A percentile compares a stretch with the other conserved stretches of the same genome.
These are phyloP conservation scores for Plenodomus biglobosus DNA, from an alignment of 2,329 filamentous ascomycete species.

Conservation along the genomic window DNA sequence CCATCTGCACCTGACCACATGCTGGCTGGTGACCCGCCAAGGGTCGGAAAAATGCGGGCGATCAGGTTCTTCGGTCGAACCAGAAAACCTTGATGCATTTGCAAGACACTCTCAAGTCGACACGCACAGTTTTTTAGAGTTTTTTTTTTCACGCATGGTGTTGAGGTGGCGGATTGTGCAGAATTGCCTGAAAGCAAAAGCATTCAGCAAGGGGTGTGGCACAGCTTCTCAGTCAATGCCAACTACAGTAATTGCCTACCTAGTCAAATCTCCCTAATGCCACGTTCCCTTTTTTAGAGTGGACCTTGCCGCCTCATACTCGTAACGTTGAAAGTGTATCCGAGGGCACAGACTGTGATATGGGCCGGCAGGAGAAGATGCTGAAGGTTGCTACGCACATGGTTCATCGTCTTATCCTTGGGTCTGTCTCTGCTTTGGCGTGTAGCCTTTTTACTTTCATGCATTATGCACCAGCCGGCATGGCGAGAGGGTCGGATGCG, in stretches of 20 bases:
- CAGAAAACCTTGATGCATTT: neutral
- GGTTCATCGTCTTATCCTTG: neutral
- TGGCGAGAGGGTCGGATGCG: neutral
- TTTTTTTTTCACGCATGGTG: neutral
- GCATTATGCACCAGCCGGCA: neutral
- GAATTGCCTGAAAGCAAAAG: neutral
- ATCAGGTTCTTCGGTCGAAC: neutral
- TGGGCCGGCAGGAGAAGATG: constrained; percentile 7
- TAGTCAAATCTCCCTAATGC: constrained; percentile 13
- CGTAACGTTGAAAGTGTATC: constrained; percentile 11
- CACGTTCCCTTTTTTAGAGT: constrained; percentile 16
- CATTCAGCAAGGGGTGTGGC: neutral
- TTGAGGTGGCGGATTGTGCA: neutral
- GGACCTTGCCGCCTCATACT: constrained; percentile 11
- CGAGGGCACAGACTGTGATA: constrained; percentile 13
- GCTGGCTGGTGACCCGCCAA: neutral
- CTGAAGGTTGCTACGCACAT: neutral
- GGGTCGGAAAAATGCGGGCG: neutral
- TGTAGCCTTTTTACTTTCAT: too few species aligned
- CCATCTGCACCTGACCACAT: neutral
- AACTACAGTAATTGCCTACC: too few species aligned
- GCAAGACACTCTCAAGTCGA: too few species aligned
- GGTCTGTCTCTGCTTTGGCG: neutral
- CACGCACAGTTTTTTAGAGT: too few species aligned
- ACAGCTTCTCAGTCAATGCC: constrained; percentile 1